Percentiles rank a stretch among this genome's conserved stretches.
These are phyloP conservation scores for Vigna unguiculata DNA, from an alignment of 306 rosid species.

Conservation along the genomic window DNA sequence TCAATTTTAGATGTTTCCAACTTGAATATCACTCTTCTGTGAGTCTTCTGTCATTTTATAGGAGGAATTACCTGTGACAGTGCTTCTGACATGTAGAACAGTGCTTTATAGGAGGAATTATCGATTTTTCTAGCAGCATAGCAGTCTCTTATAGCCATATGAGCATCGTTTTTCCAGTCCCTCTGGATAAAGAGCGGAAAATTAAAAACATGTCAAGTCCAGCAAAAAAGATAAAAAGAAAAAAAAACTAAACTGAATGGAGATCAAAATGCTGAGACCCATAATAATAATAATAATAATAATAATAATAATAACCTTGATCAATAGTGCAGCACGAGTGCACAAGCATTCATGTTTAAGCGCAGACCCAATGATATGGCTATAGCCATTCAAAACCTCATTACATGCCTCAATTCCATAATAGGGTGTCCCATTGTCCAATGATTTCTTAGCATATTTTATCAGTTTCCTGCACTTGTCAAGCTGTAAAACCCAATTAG, in stretches of 20 bases:
- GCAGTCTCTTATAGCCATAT: slow-evolving; percentile 92
- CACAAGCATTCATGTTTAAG: slow-evolving; percentile 74
- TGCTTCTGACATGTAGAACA: slow-evolving; percentile 81
- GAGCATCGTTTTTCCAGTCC: slow-evolving; percentile 96
- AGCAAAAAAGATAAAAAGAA: background rate
- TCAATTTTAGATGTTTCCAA: slow-evolving; percentile 18
- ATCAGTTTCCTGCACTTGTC: slow-evolving; percentile 77
- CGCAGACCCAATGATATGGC: slow-evolving; percentile 57
- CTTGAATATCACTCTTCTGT: background rate
- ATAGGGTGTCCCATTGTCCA: slow-evolving; percentile 59
- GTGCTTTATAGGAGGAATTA: slow-evolving; percentile 69
- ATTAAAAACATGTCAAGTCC: slow-evolving; percentile 35
- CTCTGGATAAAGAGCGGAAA: slow-evolving; percentile 59
- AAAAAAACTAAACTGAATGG: slow-evolving; percentile 18
- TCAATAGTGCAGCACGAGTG: slow-evolving; percentile 77
- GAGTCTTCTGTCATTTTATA: no score
- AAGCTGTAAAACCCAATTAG: slow-evolving; percentile 67
- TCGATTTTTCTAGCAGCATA: slow-evolving; percentile 73
- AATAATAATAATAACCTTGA: slow-evolving; percentile 67
- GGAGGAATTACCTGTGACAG: slow-evolving; percentile 95
- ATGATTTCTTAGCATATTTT: slow-evolving; percentile 65
- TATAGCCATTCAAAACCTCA: slow-evolving; percentile 79
- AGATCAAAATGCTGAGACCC: slow-evolving; percentile 32
- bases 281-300: slow-evolving; percentile 3
- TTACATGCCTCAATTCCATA: slow-evolving; percentile 91